Percentiles rank a stretch among this genome's conserved stretches.
Conservation (phyloP, 2,329 filamentous ascomycete genomes). For the Alternaria panax region DNA sequence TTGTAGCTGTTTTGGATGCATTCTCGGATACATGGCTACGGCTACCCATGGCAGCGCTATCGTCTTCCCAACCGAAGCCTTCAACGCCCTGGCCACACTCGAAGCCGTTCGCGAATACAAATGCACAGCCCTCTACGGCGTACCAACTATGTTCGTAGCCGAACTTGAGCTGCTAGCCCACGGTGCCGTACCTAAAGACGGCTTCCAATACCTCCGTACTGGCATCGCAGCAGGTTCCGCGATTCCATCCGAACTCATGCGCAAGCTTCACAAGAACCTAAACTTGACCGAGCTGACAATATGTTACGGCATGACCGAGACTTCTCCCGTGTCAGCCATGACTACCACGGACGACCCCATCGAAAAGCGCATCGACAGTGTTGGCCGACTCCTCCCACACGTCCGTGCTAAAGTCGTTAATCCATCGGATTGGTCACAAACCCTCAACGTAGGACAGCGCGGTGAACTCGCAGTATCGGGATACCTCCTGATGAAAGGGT, state of each 20-base stretch:
- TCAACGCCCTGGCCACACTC: conserved; percentile 78
- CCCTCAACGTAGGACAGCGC: conserved; percentile 69
- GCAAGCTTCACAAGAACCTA: conserved; percentile 72
- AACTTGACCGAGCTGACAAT: conserved; percentile 86
- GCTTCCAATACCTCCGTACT: conserved; percentile 75
- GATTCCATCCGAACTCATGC: conserved; percentile 85
- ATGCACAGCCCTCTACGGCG: conserved; percentile 80
- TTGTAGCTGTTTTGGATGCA: conserved; percentile 79
- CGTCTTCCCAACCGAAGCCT: conserved; percentile 85
- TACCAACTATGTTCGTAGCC: conserved; percentile 93
- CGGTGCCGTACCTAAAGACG: conserved; percentile 52
- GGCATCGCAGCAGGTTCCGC: conserved; percentile 89
- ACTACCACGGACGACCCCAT: conserved; percentile 79
- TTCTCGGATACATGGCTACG: conserved; percentile 95
- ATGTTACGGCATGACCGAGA: conserved; percentile 98
- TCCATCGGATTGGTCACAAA: conserved; percentile 64
- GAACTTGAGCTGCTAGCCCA: conserved; percentile 78
- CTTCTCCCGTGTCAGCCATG: conserved; percentile 77
- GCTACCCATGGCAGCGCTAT: conserved; percentile 83
- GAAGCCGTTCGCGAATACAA: conserved; percentile 68
- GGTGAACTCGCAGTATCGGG: conserved; percentile 86
- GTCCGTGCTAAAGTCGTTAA: conserved; percentile 80
- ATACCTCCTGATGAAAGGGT: conserved; percentile 89
- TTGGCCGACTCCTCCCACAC: conserved; percentile 85
- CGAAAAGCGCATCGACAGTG: conserved; percentile 74